Evolutionary conservation across 108 stramenopile genomes (phyloP).

Genomic region (Nitzschia sp.): DNA sequence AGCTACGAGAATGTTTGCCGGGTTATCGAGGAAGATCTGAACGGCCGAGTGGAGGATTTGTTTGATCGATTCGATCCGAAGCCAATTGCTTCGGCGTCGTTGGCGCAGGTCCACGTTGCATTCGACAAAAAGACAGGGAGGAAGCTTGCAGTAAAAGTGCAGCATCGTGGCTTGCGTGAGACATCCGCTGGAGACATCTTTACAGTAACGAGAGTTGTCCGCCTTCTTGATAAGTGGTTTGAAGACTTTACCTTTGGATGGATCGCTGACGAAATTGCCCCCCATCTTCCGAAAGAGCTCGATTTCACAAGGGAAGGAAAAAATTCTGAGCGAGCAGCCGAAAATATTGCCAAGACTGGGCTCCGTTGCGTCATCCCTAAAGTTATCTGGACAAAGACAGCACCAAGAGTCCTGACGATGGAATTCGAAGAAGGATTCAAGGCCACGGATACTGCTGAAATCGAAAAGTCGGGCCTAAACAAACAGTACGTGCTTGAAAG

Average conservation of each 20-base stretch:
- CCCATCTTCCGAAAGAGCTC: conserved; percentile 89
- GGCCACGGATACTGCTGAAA: conserved; percentile 73
- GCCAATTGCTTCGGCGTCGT: conserved; percentile 91
- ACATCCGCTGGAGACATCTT: conserved; percentile 82
- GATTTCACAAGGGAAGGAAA: conserved; percentile 86
- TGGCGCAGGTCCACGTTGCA: conserved; percentile 92
- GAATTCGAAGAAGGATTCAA: conserved; percentile 91
- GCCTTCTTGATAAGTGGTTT: conserved; percentile 70
- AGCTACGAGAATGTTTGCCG: conserved; percentile 38
- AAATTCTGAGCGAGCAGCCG: conserved; percentile 76
- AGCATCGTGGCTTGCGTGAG: conserved; percentile 88
- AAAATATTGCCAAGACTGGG: conserved; percentile 45
- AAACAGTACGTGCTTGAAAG: conserved; percentile 25
- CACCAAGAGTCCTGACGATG: conserved; percentile 91
- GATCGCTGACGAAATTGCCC: conserved; percentile 94
- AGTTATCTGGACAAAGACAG: conserved; percentile 64
- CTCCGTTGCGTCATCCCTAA: conserved; percentile 78
- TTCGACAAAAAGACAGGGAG: conserved; percentile 62
- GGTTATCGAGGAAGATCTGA: conserved; percentile 85
- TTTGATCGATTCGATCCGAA: conserved; percentile 75
- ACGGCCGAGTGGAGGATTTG: conserved; percentile 65
- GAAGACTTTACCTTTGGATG: conserved; percentile 91
- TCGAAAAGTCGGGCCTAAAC: conserved; percentile 56
- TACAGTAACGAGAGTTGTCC: conserved; percentile 74
- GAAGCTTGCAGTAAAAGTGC: conserved; percentile 91